A percentile compares a stretch with the other conserved stretches of the same genome.
Conservation (phyloP, 192 early-diverging fungal genomes). For the Ramicandelaber brevisporus region DNA sequence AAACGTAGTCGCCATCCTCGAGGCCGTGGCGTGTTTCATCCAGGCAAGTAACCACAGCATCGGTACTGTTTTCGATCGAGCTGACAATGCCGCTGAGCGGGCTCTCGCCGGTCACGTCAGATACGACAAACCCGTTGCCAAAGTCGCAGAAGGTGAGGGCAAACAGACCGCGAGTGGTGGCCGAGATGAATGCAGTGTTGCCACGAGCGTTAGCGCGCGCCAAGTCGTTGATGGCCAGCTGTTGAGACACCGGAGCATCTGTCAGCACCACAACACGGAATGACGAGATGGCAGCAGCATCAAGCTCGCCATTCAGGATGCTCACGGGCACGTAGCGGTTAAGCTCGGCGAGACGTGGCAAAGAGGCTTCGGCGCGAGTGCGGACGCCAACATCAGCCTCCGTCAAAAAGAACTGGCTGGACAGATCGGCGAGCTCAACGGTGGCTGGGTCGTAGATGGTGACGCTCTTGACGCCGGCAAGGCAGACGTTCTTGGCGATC, state of each 20-base stretch:
- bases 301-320: slow-evolving; percentile 52
- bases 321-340: slow-evolving; percentile 93
- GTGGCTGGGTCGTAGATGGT: slow-evolving; percentile 70
- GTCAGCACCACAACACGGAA: slow-evolving; percentile 70
- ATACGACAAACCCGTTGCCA: slow-evolving; percentile 61
- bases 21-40: slow-evolving; percentile 93
- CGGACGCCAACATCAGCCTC: slow-evolving; percentile 68
- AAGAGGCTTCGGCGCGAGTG: slow-evolving; percentile 46
- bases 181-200: slow-evolving; percentile 72
- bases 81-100: slow-evolving; percentile 82
- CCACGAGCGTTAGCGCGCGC: slow-evolving; percentile 31
- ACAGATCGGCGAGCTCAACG: slow-evolving; percentile 57
- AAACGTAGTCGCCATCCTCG: slow-evolving; percentile 92
- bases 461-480: slow-evolving; percentile 98
- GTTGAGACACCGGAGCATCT: slow-evolving; percentile 42
- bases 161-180: slow-evolving; percentile 77
- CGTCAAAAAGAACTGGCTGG: slow-evolving; percentile 71
- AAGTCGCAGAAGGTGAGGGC: slow-evolving; percentile 89
- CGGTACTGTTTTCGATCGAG: slow-evolving; percentile 37
- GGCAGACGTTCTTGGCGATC: slow-evolving; percentile 95
- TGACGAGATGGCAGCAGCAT: slow-evolving; percentile 26
- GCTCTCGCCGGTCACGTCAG: slow-evolving; percentile 81
- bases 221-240: slow-evolving; percentile 64
- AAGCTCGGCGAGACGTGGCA: slow-evolving; percentile 69
- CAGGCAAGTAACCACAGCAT: slow-evolving; percentile 80